phyloP scores from a whole-genome alignment of 768 basidiomycete species.

The Amanita pallidorosea region DNA sequence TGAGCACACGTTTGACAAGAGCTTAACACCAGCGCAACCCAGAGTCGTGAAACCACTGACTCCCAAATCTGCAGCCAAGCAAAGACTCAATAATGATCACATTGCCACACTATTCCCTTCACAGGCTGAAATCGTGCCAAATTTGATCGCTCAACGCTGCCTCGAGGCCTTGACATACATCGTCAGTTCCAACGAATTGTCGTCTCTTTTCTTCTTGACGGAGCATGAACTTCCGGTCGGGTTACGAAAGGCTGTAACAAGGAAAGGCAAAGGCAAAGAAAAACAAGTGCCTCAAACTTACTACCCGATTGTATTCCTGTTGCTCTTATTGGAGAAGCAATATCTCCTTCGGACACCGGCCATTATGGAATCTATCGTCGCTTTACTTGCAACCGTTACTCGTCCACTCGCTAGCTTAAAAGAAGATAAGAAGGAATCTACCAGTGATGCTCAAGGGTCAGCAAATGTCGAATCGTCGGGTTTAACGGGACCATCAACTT shows the following conservation, averaged over 20 bases:
- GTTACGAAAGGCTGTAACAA: constrained; percentile 53
- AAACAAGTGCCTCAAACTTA: constrained; percentile 72
- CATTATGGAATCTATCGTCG: constrained; percentile 89
- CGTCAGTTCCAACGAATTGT: constrained; percentile 73
- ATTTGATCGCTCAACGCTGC: constrained; percentile 89
- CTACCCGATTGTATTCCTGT: constrained; percentile 83
- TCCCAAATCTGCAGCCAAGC: constrained; percentile 59
- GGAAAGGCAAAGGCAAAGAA: constrained; percentile 95
- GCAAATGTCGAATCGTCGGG: not conserved
- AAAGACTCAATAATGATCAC: constrained; percentile 48
- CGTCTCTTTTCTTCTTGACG: constrained; percentile 88
- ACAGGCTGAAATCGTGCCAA: constrained; percentile 77
- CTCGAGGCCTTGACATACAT: constrained; percentile 86
- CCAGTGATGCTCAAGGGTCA: constrained; percentile 9
- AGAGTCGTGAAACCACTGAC: constrained; percentile 41
- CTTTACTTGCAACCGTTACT: constrained; percentile 80
- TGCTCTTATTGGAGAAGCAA: constrained; percentile 81
- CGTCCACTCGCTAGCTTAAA: constrained; percentile 66
- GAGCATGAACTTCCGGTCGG: constrained; percentile 89
- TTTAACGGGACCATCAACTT: not conserved
- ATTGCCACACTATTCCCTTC: constrained; percentile 36
- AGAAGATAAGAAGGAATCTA: constrained; percentile 19
- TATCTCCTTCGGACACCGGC: constrained; percentile 77
- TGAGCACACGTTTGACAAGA: constrained; percentile 84
- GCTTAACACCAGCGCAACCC: constrained; percentile 86